Percentiles rank a stretch among this genome's conserved stretches.
These are phyloP conservation scores for Sequoia sempervirens DNA, from an alignment of 75 land plant species.

Conservation along the genomic window DNA sequence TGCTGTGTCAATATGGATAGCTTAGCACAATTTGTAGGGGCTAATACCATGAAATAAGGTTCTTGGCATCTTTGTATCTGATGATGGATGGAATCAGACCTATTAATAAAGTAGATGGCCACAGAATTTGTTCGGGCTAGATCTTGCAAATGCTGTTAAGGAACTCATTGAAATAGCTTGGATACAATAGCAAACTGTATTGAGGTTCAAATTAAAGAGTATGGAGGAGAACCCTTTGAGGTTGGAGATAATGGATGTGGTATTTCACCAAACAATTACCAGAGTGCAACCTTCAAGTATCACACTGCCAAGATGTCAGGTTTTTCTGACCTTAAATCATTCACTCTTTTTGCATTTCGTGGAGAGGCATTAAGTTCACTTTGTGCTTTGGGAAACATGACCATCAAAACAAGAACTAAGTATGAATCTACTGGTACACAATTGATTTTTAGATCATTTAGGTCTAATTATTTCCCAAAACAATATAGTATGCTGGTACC, in stretches of 20 bases:
- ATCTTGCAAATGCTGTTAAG: slow-evolving; percentile 86
- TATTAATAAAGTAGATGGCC: slow-evolving; percentile 70
- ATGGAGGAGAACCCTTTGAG: slow-evolving; percentile 70
- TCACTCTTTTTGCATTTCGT: too few relatives aligned
- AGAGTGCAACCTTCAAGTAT: slow-evolving; percentile 7
- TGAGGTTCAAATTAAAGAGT: slow-evolving; percentile 73
- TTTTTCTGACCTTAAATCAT: too few relatives aligned
- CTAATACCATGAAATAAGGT: neutral
- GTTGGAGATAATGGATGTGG: slow-evolving; percentile 93
- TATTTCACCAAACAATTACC: slow-evolving; percentile 79
- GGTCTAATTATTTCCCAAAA: too few relatives aligned
- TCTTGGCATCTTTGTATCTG: neutral
- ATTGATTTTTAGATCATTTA: too few relatives aligned
- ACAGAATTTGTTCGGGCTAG: slow-evolving; percentile 90
- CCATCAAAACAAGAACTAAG: too few relatives aligned
- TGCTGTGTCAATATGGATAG: too few relatives aligned
- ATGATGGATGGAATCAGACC: slow-evolving; percentile 40
- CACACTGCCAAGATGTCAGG: too few relatives aligned
- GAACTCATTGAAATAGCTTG: slow-evolving; percentile 92
- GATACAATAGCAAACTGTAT: slow-evolving; percentile 89
- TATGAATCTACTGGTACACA: too few relatives aligned
- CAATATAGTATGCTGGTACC: too few relatives aligned
- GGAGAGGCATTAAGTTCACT: too few relatives aligned
- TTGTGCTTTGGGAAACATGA: too few relatives aligned
- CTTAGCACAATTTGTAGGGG: neutral